Conservation (phyloP, 2,329 filamentous ascomycete genomes). For the Alternaria ventricosa region DNA sequence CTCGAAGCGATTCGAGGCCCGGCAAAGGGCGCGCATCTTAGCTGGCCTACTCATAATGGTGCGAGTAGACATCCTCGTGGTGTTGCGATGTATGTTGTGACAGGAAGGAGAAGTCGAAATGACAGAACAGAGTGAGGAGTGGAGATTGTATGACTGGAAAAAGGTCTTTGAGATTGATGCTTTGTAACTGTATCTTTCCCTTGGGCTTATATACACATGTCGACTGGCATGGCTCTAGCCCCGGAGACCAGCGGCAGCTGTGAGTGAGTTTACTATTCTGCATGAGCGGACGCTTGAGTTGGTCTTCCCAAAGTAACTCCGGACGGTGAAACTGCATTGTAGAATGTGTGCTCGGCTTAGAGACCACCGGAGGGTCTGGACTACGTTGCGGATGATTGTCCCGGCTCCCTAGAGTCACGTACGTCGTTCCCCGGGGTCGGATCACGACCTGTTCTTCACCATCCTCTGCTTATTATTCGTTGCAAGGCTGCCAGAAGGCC, state of each 20-base stretch:
- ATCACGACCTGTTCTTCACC: background rate
- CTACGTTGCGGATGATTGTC: background rate
- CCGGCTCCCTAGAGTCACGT: background rate
- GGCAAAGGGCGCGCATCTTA: background rate
- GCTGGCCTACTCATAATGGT: constrained; percentile 1
- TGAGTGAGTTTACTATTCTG: background rate
- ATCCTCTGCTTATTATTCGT: background rate
- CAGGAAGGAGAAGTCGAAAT: background rate
- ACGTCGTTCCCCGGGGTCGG: background rate
- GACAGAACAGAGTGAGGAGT: no score
- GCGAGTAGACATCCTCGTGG: background rate
- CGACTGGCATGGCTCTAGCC: background rate
- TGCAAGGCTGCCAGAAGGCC: background rate
- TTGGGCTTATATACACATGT: constrained; percentile 3
- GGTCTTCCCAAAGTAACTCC: background rate
- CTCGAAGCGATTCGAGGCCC: background rate
- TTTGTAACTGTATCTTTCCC: background rate
- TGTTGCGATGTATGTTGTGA: background rate
- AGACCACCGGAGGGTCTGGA: background rate
- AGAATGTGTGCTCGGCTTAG: background rate
- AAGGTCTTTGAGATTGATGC: background rate
- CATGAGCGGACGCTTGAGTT: background rate
- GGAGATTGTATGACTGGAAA: background rate
- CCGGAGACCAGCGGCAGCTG: background rate
- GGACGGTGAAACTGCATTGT: background rate